Evolutionary conservation across 352 stramenopile species (phyloP).

Genomic region (Phytophthora megakarya): DNA sequence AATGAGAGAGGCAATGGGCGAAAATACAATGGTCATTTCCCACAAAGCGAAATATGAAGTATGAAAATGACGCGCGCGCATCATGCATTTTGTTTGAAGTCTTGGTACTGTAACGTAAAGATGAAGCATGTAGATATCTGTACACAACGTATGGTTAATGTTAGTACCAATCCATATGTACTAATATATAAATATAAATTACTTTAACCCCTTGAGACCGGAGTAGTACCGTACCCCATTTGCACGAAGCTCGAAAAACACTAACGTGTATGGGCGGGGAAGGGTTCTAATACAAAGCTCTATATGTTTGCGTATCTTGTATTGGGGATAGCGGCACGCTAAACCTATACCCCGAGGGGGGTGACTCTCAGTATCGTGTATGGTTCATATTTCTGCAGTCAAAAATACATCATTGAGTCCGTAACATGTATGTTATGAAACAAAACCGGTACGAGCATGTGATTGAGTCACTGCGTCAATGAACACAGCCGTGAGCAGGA

Average conservation of each 20-base stretch:
- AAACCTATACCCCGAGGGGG: not conserved
- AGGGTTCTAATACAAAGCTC: constrained; percentile 3
- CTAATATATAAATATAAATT: too few species aligned
- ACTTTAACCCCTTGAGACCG: constrained; percentile 6
- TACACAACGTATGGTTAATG: too few species aligned
- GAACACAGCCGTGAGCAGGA: too few species aligned
- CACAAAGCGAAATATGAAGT: too few species aligned
- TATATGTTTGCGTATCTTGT: not conserved
- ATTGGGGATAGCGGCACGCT: not conserved
- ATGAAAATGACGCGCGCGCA: too few species aligned
- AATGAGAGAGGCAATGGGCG: too few species aligned
- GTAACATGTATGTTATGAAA: not conserved
- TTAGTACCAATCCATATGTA: too few species aligned
- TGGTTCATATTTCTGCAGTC: not conserved
- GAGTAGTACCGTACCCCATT: constrained; percentile 1
- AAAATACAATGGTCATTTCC: too few species aligned
- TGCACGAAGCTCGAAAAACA: not conserved
- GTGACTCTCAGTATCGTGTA: not conserved
- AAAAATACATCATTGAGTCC: not conserved
- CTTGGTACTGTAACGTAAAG: too few species aligned
- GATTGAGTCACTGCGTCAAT: too few species aligned
- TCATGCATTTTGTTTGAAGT: too few species aligned
- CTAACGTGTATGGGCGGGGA: constrained; percentile 13
- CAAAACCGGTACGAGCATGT: not conserved
- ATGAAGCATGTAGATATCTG: too few species aligned